Conservation (phyloP, 768 basidiomycete species). For the Boletus speciosus region DNA sequence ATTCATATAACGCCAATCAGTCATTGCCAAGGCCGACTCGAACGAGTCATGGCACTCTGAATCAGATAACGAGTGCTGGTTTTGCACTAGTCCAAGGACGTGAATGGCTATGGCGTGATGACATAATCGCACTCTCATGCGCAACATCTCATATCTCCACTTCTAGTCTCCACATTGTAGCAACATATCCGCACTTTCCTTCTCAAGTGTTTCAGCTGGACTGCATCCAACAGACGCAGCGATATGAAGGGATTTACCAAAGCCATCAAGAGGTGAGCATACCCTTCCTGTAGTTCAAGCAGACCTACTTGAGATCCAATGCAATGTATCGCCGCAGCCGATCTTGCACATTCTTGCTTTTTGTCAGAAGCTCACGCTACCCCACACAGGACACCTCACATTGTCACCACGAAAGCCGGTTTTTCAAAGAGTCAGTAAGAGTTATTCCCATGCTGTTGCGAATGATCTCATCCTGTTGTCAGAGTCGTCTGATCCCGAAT, state of each 20-base stretch:
- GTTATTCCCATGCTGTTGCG: background rate
- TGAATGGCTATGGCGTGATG: conserved; percentile 5
- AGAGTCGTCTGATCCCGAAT: conserved; percentile 86
- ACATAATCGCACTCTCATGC: conserved; percentile 14
- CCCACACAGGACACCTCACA: conserved; percentile 75
- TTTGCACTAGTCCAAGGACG: too few relatives aligned
- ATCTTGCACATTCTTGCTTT: background rate
- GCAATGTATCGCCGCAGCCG: conserved; percentile 3
- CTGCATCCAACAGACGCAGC: conserved; percentile 1
- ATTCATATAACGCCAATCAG: background rate
- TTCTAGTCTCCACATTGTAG: background rate
- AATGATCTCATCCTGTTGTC: conserved; percentile 6
- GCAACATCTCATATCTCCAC: background rate
- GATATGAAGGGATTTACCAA: conserved; percentile 85
- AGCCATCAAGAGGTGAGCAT: conserved; percentile 64
- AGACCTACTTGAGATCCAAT: background rate
- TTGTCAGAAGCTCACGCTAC: conserved; percentile 6
- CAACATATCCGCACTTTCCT: background rate
- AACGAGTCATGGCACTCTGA: background rate
- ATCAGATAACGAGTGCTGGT: too few relatives aligned
- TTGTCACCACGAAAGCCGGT: conserved; percentile 83
- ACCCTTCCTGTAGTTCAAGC: background rate
- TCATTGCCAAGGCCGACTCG: background rate
- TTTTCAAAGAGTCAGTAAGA: conserved; percentile 81
- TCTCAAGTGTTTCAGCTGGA: background rate